Evolutionary conservation across 805 yeast genomes (phyloP), one percentile per base, ranked within the genome.

Genomic region (Saccharomycopsis sp.): DNA sequence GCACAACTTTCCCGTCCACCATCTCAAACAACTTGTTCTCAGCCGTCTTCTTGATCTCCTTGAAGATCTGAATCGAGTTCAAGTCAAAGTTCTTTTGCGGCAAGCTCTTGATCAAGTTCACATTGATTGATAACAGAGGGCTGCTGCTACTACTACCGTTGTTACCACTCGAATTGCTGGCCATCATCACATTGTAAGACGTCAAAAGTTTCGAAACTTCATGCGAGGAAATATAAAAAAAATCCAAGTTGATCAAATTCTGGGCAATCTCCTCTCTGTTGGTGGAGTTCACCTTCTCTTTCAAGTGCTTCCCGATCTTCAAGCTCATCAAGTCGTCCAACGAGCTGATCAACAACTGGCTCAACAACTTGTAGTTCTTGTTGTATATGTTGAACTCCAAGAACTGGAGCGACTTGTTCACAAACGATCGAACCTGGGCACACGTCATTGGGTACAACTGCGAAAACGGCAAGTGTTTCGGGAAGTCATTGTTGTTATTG

Each of bases 181-280:
- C 53, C 4, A 55, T 46, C 16, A 40, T 41, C 5, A 34, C 42
- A 9, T 67, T 57, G 26, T 58, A 55, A 13, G 54, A 58, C 16
- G 66, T 63, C 52, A 73, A 57, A 38, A 58, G 49, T 21, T 51
- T 51, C 43, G 71, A 69, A 36, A 89, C 67, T 56, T 81, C 87
- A 39, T 67, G 65, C 7, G 88, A 72, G 42, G 94, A 85, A 51
- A 69, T 75, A 31, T 83, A 69, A 57, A 88, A 89, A 57, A 83
- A 85, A 55, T 89, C 96, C 52, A 89, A 64, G 57, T 92, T 87
- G 43, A 92, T 80, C 50, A 84, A 68, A 50, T 85, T 84, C 63
- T 92, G 97, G 0, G 95, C 80, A 20, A 86, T 72, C 50, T 86
- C 88, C 59, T 89, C 97, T 54, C 94, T 83, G 48, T 87, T 82